Percentiles rank a stretch among this genome's conserved stretches.
These are phyloP conservation scores for Colletotrichum sp. DNA, from an alignment of 2,329 filamentous ascomycete species.

Conservation along the genomic window DNA sequence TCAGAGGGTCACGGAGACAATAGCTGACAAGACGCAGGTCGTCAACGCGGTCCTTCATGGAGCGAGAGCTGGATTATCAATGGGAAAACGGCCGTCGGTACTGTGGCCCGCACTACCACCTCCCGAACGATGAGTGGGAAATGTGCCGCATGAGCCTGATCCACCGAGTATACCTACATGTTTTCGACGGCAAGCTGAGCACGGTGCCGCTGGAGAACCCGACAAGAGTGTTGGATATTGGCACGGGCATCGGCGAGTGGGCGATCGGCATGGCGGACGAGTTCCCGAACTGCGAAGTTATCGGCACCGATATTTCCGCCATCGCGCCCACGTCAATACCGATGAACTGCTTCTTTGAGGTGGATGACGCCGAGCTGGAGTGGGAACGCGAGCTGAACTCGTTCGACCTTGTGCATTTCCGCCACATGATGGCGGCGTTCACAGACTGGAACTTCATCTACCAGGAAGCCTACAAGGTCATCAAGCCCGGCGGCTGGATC, in stretches of 20 bases:
- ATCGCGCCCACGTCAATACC: slow-evolving; percentile 63
- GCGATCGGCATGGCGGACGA: slow-evolving; percentile 58
- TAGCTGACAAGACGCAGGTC: slow-evolving; percentile 32
- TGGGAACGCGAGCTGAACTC: slow-evolving; percentile 59
- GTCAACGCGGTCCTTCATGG: slow-evolving; percentile 55
- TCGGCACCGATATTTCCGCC: slow-evolving; percentile 64
- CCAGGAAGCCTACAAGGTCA: slow-evolving; percentile 53
- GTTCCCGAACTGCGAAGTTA: slow-evolving; percentile 59
- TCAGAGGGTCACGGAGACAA: slow-evolving; percentile 14
- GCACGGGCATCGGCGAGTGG: slow-evolving; percentile 62
- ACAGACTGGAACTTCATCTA: slow-evolving; percentile 61
- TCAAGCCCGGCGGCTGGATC: slow-evolving; percentile 63
- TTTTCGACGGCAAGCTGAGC: slow-evolving; percentile 50
- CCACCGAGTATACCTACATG: slow-evolving; percentile 66
- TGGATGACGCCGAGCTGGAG: slow-evolving; percentile 63
- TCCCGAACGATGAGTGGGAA: slow-evolving; percentile 71
- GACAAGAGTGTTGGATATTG: slow-evolving; percentile 58
- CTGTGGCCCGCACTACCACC: slow-evolving; percentile 62
- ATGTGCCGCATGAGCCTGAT: slow-evolving; percentile 66
- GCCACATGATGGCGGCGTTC: slow-evolving; percentile 62
- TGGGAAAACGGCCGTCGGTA: slow-evolving; percentile 68
- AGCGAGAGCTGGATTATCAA: slow-evolving; percentile 58
- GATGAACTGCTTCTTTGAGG: slow-evolving; percentile 64
- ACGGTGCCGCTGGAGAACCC: slow-evolving; percentile 46
- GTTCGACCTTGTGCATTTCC: slow-evolving; percentile 63